Conservation (phyloP, 805 yeast species). For the Myxozyma monticola region DNA sequence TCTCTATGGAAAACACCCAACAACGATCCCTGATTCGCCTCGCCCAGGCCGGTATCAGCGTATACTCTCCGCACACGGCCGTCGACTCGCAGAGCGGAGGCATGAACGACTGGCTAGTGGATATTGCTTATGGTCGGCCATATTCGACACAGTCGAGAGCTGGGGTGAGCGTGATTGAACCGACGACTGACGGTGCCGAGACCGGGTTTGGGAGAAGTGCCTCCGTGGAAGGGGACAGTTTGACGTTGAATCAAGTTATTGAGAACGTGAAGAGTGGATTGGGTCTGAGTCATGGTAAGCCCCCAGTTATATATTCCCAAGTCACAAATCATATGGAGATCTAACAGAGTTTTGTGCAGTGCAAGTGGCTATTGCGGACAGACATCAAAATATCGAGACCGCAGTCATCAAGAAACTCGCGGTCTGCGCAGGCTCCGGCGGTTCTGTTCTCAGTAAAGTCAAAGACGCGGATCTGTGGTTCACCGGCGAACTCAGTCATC, state of each 20-base stretch:
- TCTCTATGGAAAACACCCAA: conserved; percentile 72
- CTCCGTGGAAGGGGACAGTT: conserved; percentile 39
- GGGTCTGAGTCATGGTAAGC: conserved; percentile 44
- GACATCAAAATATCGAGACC: conserved; percentile 33
- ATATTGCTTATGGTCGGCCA: conserved; percentile 48
- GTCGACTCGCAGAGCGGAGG: conserved; percentile 92
- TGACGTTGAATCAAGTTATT: conserved; percentile 7
- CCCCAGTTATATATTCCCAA: too few species aligned
- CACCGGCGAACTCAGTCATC: conserved; percentile 95
- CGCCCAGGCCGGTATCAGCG: conserved; percentile 76
- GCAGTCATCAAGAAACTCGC: conserved; percentile 60
- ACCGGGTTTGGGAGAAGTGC: conserved; percentile 44
- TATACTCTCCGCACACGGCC: conserved; percentile 94
- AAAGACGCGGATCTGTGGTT: conserved; percentile 65
- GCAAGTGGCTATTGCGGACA: conserved; percentile 57
- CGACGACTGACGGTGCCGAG: conserved; percentile 46
- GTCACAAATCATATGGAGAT: neutral
- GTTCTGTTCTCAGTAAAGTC: conserved; percentile 58
- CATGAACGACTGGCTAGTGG: conserved; percentile 87
- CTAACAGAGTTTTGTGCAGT: conserved; percentile 38
- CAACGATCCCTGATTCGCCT: conserved; percentile 72
- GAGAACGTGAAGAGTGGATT: conserved; percentile 40
- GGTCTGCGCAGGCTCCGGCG: conserved; percentile 95
- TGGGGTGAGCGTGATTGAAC: conserved; percentile 61
- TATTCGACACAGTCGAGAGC: neutral